A percentile compares a stretch with the other conserved stretches of the same genome.
Evolutionary conservation across 352 stramenopile species (phyloP).

Genomic region (Phytophthora brassicae): DNA sequence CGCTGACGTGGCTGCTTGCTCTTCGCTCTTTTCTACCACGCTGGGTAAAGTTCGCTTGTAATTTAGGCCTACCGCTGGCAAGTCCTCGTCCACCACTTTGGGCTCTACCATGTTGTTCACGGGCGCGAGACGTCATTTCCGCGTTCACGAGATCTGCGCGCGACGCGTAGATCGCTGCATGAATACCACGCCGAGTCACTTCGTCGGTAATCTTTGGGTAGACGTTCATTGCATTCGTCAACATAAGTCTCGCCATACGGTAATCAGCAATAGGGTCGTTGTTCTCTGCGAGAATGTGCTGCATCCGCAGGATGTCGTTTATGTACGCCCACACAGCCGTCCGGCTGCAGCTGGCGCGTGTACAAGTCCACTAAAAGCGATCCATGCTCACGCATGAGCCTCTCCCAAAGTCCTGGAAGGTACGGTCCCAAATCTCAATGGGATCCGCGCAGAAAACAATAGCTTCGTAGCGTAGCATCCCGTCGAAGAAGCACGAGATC

Average conservation of each 20-base stretch:
- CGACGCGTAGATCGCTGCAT: not conserved
- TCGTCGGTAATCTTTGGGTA: conserved; percentile 8
- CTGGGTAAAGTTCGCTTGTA: conserved; percentile 3
- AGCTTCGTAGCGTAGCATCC: not conserved
- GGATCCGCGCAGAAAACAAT: not conserved
- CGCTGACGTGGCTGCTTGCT: not conserved
- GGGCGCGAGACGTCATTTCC: not conserved
- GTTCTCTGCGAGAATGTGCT: conserved; percentile 6
- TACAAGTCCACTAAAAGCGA: not conserved
- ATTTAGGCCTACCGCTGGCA: not conserved
- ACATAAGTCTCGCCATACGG: not conserved
- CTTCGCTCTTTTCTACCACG: not conserved
- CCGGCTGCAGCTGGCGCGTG: not conserved
- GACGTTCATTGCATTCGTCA: conserved; percentile 2
- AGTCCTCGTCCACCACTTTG: not conserved
- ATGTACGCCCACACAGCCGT: not conserved
- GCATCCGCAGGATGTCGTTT: conserved; percentile 1
- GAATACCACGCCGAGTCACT: not conserved
- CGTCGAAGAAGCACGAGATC: not conserved
- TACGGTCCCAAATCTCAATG: not conserved
- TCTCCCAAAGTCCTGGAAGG: not conserved
- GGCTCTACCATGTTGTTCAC: not conserved
- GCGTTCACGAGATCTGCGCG: not conserved
- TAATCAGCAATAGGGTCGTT: not conserved
- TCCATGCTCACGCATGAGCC: not conserved